Percentiles rank a stretch among this genome's conserved stretches.
Evolutionary conservation across 352 stramenopile species (phyloP).

Genomic region (Pythium folliculosum): DNA sequence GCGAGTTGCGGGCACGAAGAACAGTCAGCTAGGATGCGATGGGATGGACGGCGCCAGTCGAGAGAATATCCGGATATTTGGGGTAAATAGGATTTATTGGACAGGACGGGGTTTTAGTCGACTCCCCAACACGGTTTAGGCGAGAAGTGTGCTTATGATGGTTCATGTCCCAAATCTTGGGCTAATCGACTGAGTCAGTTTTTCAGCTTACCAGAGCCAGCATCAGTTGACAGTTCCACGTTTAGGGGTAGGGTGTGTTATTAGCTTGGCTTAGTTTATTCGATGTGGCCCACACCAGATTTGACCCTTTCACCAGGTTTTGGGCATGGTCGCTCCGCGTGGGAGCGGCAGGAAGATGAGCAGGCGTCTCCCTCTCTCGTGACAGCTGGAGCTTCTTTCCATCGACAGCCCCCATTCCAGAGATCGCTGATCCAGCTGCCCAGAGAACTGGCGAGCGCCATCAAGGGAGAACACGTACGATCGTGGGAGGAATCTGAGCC

Average conservation of each 20-base stretch:
- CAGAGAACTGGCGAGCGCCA: no score
- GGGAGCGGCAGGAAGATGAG: neutral
- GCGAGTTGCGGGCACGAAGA: neutral
- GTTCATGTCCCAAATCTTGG: neutral
- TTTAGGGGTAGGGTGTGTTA: neutral
- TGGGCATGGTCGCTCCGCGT: neutral
- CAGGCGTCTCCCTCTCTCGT: no score
- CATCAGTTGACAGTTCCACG: neutral
- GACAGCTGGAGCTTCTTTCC: neutral
- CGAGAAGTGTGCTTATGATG: neutral
- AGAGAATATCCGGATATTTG: constrained; percentile 14
- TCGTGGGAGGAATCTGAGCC: no score
- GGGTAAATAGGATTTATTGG: neutral
- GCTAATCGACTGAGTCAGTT: neutral
- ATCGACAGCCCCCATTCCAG: no score
- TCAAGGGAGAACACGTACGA: no score
- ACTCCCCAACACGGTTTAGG: neutral
- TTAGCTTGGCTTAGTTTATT: neutral
- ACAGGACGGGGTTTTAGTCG: neutral
- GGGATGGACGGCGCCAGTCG: neutral
- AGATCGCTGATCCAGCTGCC: no score
- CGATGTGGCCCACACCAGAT: neutral
- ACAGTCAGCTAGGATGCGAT: neutral
- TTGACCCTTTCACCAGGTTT: no score
- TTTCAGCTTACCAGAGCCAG: neutral